Conservation (phyloP, 2,329 filamentous ascomycete species). For the Aspergillus sp. region DNA sequence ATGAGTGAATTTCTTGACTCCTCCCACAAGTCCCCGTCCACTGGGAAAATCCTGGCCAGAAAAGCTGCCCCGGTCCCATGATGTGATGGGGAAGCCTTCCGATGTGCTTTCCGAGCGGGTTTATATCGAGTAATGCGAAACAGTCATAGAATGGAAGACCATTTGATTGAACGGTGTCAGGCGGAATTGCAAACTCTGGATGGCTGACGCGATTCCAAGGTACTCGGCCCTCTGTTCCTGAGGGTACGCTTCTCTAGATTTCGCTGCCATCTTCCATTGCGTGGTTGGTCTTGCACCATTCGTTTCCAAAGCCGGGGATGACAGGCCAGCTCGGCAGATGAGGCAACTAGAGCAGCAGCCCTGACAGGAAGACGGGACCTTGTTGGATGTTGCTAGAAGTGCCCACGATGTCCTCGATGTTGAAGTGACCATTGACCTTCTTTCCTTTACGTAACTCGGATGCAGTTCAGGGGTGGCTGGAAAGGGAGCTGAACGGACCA, state of each 20-base stretch:
- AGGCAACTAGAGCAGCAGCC: slow-evolving; percentile 4
- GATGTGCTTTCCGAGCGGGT: slow-evolving; percentile 18
- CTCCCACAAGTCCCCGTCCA: not conserved
- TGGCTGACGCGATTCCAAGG: slow-evolving; percentile 1
- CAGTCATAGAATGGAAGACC: slow-evolving; percentile 16
- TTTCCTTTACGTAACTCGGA: slow-evolving; percentile 48
- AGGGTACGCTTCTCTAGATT: not conserved
- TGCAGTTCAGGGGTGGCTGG: slow-evolving; percentile 15
- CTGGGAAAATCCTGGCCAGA: slow-evolving; percentile 2
- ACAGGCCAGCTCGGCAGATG: slow-evolving; percentile 5
- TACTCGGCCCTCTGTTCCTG: not conserved
- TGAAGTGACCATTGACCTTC: slow-evolving; percentile 14
- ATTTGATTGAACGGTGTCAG: not conserved
- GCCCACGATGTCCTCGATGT: slow-evolving; percentile 10
- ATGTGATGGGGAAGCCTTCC: slow-evolving; percentile 6
- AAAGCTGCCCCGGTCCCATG: not conserved
- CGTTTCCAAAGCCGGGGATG: slow-evolving; percentile 1
- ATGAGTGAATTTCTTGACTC: slow-evolving; percentile 5
- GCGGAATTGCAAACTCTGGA: slow-evolving; percentile 6
- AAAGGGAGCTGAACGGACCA: not conserved
- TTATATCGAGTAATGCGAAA: slow-evolving; percentile 23
- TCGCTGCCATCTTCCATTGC: not conserved
- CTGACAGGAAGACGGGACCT: not conserved
- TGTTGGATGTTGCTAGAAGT: slow-evolving; percentile 14
- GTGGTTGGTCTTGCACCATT: not conserved